These are phyloP conservation scores for Volutella citrinella DNA, from an alignment of 2,329 filamentous ascomycete genomes.

Conservation along the genomic window DNA sequence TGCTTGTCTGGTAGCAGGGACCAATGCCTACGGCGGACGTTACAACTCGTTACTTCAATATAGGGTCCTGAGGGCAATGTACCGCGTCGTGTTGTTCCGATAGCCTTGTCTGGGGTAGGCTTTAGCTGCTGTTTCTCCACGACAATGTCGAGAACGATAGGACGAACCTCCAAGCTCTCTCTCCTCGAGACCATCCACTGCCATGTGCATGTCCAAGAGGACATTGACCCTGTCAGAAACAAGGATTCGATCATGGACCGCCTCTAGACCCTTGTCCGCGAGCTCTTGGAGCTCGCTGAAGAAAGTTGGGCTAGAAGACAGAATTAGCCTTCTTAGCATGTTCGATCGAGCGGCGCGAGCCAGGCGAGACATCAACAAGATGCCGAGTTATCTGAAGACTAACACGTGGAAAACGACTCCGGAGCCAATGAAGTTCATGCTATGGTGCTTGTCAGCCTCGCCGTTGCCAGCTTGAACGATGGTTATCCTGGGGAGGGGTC, in stretches of 20 bases:
- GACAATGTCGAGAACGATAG: slow-evolving; percentile 12
- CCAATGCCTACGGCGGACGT: slow-evolving; percentile 35
- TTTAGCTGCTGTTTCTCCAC: slow-evolving; percentile 25
- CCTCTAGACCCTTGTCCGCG: slow-evolving; percentile 34
- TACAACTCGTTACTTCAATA: slow-evolving; percentile 20
- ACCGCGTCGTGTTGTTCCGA: slow-evolving; percentile 37
- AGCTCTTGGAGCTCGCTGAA: slow-evolving; percentile 41
- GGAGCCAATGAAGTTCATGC: slow-evolving; percentile 70
- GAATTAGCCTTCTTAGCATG: slow-evolving; percentile 20
- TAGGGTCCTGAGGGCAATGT: slow-evolving; percentile 18
- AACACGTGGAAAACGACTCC: slow-evolving; percentile 63
- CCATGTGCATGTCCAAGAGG: slow-evolving; percentile 62
- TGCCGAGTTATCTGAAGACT: slow-evolving; percentile 21
- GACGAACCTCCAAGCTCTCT: slow-evolving; percentile 39
- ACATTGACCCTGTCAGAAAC: slow-evolving; percentile 63
- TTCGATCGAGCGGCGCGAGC: slow-evolving; percentile 16
- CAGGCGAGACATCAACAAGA: slow-evolving; percentile 19
- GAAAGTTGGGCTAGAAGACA: slow-evolving; percentile 31
- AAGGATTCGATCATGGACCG: slow-evolving; percentile 50
- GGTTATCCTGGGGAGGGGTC: slow-evolving; percentile 10
- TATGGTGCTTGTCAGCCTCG: slow-evolving; percentile 23
- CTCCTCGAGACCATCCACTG: slow-evolving; percentile 69
- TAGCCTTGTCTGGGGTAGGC: slow-evolving; percentile 20
- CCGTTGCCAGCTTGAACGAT: slow-evolving; percentile 11
- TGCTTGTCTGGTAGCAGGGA: slow-evolving; percentile 31